A percentile compares a stretch with the other conserved stretches of the same genome.
Conservation (phyloP, 345 rosid species). For the Aethionema arabicum region DNA sequence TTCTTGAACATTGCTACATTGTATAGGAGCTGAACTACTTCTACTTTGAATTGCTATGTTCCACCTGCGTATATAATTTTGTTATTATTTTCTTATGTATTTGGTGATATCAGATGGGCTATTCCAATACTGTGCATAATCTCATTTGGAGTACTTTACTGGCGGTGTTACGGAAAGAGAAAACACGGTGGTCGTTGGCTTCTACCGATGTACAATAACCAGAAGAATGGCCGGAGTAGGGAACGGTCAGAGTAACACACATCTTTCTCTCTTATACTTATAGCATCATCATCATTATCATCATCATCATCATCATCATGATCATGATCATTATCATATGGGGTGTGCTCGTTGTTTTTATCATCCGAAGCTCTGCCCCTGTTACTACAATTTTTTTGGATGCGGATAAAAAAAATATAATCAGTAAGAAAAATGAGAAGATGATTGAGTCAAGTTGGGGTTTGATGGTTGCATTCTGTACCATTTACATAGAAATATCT, state of each 20-base stretch:
- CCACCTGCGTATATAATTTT: background rate
- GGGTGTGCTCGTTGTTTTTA: conserved; percentile 42
- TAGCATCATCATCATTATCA: conserved; percentile 30
- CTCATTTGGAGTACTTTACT: conserved; percentile 58
- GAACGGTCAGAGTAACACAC: conserved; percentile 73
- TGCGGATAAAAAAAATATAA: conserved; percentile 24
- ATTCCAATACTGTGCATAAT: conserved; percentile 57
- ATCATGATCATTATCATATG: conserved; percentile 21
- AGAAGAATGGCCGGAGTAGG: conserved; percentile 53
- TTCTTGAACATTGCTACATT: background rate
- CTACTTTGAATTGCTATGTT: background rate
- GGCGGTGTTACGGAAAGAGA: conserved; percentile 81
- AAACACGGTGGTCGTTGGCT: conserved; percentile 69
- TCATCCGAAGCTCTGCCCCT: conserved; percentile 38
- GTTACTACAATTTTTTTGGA: conserved; percentile 33
- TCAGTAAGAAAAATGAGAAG: conserved; percentile 19
- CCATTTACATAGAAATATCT: conserved; percentile 27
- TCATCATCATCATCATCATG: background rate
- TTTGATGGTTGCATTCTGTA: conserved; percentile 33
- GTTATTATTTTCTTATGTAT: background rate
- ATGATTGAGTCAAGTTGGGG: conserved; percentile 35
- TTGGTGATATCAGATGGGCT: conserved; percentile 83
- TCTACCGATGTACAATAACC: conserved; percentile 69
- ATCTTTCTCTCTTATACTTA: conserved; percentile 20
- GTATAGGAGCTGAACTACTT: background rate